Evolutionary conservation across 2,329 filamentous ascomycete species (phyloP).

Genomic region (Hypoxylon sp.): DNA sequence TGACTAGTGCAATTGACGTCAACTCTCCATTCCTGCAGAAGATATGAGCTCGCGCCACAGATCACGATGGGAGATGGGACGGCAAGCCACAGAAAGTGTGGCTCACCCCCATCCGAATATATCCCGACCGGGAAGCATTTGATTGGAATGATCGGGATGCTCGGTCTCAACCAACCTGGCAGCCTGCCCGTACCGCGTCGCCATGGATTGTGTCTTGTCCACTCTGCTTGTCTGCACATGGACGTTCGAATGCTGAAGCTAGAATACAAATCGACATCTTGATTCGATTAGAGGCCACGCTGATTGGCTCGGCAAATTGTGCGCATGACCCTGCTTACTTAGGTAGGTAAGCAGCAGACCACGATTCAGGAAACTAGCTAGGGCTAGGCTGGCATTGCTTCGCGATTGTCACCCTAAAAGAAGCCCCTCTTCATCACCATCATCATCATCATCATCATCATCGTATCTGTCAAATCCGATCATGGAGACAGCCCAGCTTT

Average conservation of each 20-base stretch:
- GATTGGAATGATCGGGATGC: not conserved
- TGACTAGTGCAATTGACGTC: not conserved
- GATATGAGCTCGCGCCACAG: conserved; percentile 10
- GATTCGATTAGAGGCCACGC: not conserved
- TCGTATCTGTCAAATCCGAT: not conserved
- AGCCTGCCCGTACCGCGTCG: too few relatives aligned
- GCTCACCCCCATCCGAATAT: conserved; percentile 6
- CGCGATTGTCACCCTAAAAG: conserved; percentile 2
- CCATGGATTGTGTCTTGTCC: too few relatives aligned
- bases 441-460: too few relatives aligned
- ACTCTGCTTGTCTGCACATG: too few relatives aligned
- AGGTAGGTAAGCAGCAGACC: not conserved
- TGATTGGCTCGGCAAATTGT: conserved; percentile 5
- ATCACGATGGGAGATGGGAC: not conserved
- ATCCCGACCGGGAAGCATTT: not conserved
- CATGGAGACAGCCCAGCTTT: not conserved
- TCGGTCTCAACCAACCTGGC: too few relatives aligned
- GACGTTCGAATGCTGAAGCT: too few relatives aligned
- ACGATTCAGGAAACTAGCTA: not conserved
- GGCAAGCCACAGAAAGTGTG: conserved; percentile 17
- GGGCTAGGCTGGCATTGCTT: not conserved
- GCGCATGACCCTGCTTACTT: conserved; percentile 7
- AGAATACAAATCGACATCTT: not conserved
- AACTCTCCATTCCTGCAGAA: not conserved
- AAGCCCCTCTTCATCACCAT: not conserved